Conservation (phyloP, 495 filamentous ascomycete genomes). For the Trichocladium uniseriatum region DNA sequence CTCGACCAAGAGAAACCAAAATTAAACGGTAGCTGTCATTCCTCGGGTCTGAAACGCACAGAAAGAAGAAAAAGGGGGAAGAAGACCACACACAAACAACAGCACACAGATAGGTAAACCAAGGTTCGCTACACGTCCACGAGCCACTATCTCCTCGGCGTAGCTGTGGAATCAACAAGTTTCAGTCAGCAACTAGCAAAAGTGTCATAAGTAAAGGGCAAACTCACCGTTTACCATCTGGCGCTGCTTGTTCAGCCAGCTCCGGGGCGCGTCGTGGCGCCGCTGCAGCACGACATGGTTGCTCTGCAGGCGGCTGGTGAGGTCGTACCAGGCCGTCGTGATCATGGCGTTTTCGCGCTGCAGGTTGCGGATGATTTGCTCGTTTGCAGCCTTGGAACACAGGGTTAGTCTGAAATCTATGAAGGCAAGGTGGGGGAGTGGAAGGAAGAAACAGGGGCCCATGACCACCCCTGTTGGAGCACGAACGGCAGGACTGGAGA, state of each 20-base stretch:
- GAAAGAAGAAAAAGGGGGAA: no score
- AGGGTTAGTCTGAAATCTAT: neutral
- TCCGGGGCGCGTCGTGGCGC: conserved; percentile 67
- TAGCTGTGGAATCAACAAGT: conserved; percentile 23
- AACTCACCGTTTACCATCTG: conserved; percentile 52
- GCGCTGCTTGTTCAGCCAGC: conserved; percentile 87
- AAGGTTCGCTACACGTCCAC: conserved; percentile 13
- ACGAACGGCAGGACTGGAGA: no score
- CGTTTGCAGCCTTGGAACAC: conserved; percentile 40
- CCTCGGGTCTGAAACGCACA: no score
- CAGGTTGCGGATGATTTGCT: conserved; percentile 57
- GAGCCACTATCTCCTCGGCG: conserved; percentile 40
- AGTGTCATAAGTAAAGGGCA: neutral
- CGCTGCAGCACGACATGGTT: conserved; percentile 72
- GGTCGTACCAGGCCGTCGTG: conserved; percentile 84
- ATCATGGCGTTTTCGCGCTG: conserved; percentile 80
- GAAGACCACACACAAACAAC: no score
- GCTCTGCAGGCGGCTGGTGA: conserved; percentile 74
- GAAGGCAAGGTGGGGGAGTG: neutral
- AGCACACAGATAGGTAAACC: neutral
- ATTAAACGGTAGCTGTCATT: no score
- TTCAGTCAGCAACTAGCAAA: neutral
- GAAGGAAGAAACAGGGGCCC: conserved; percentile 1
- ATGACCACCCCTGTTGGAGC: no score
- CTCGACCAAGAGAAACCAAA: no score